Conservation (phyloP, 2,329 filamentous ascomycete species). For the Colletotrichum tofieldiae region DNA sequence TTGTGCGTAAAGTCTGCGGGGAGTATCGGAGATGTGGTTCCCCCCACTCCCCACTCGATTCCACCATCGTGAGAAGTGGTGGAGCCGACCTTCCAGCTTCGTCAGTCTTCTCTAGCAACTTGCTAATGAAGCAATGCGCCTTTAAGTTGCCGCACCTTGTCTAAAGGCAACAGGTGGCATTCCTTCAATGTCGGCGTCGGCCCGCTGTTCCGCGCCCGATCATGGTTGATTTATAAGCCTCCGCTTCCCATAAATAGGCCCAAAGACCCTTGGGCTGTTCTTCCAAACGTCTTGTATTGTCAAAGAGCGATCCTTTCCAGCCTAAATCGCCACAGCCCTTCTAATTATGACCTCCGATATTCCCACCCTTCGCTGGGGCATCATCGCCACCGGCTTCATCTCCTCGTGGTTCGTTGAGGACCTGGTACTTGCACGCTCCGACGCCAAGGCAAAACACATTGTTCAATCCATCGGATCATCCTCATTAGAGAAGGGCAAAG, state of each 20-base stretch:
- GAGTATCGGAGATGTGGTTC: conserved; percentile 5
- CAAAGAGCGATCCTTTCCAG: too few relatives aligned
- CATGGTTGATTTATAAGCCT: conserved; percentile 14
- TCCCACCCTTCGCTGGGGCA: conserved; percentile 54
- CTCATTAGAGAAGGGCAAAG: conserved; percentile 54
- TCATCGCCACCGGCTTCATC: conserved; percentile 47
- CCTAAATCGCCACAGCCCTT: neutral
- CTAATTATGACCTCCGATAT: conserved; percentile 15
- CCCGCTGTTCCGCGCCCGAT: neutral
- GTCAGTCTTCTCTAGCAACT: neutral
- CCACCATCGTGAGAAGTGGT: neutral
- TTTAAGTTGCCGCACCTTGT: neutral
- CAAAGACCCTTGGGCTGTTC: neutral
- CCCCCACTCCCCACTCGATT: neutral
- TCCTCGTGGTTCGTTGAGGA: conserved; percentile 57
- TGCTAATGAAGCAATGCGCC: neutral
- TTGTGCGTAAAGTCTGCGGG: neutral
- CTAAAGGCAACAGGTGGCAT: neutral
- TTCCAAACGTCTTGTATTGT: neutral
- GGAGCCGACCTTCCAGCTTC: neutral
- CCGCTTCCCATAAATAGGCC: conserved; percentile 19
- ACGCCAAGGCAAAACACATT: conserved; percentile 57
- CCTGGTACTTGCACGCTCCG: conserved; percentile 53
- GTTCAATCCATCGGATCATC: conserved; percentile 61
- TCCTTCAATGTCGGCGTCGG: neutral